Evolutionary conservation across 495 filamentous ascomycete genomes (phyloP).

Genomic region (Amphirosellinia nigrospora): DNA sequence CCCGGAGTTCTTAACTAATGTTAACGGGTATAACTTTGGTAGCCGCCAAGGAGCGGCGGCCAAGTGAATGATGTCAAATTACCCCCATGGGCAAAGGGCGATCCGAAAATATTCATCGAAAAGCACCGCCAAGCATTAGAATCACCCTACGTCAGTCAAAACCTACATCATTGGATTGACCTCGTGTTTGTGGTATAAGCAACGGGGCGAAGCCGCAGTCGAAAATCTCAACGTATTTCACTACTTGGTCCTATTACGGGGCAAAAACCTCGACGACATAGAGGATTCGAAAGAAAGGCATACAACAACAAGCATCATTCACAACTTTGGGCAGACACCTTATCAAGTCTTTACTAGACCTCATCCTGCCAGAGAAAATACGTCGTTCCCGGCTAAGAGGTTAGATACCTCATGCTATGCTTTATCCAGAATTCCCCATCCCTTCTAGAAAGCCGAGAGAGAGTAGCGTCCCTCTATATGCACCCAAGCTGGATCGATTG

Average conservation of each 20-base stretch:
- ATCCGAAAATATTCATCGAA: constrained; percentile 92
- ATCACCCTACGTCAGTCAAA: constrained; percentile 88
- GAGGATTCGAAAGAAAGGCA: constrained; percentile 82
- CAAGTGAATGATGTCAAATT: constrained; percentile 82
- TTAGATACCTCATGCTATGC: constrained; percentile 80
- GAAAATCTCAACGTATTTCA: constrained; percentile 96
- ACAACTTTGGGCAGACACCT: constrained; percentile 98
- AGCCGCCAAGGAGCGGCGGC: constrained; percentile 78
- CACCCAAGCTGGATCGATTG: constrained; percentile 77
- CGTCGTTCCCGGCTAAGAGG: constrained; percentile 63
- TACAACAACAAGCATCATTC: constrained; percentile 92
- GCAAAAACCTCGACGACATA: constrained; percentile 93
- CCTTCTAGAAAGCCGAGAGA: constrained; percentile 83
- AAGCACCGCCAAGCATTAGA: constrained; percentile 95
- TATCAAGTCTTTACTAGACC: constrained; percentile 87
- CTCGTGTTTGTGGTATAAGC: constrained; percentile 94
- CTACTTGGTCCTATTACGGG: constrained; percentile 87
- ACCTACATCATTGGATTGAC: constrained; percentile 95
- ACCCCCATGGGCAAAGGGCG: constrained; percentile 96
- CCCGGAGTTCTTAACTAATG: constrained; percentile 89
- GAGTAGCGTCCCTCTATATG: constrained; percentile 80
- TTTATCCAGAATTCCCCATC: constrained; percentile 80
- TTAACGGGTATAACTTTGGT: constrained; percentile 94
- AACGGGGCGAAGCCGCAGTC: constrained; percentile 89
- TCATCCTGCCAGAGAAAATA: constrained; percentile 75